These are phyloP conservation scores for Xylaria polymorpha DNA, from an alignment of 2,329 filamentous ascomycete species.

Conservation along the genomic window DNA sequence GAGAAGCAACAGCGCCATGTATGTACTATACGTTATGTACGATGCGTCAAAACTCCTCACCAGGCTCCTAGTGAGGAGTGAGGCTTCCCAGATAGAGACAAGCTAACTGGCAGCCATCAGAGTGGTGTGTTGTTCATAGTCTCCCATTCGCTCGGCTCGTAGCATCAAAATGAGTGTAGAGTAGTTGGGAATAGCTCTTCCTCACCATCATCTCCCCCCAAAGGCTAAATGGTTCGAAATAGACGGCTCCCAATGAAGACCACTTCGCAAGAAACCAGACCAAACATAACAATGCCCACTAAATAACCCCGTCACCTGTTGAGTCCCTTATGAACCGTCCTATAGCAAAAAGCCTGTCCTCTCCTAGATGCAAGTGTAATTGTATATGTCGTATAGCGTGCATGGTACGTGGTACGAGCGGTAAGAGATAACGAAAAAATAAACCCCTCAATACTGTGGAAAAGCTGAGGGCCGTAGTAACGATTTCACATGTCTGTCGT, in stretches of 20 bases:
- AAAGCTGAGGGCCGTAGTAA: conserved; percentile 18
- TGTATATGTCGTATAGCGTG: conserved; percentile 40
- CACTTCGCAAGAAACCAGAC: conserved; percentile 21
- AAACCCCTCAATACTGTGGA: conserved; percentile 24
- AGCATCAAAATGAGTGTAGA: conserved; percentile 34
- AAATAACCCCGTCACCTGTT: conserved; percentile 5
- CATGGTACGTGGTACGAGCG: conserved; percentile 17
- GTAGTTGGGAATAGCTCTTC: conserved; percentile 22
- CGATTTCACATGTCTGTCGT: conserved; percentile 32
- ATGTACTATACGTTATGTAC: conserved; percentile 32
- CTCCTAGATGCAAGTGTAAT: conserved; percentile 36
- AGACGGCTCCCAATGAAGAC: neutral
- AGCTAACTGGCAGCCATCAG: conserved; percentile 36
- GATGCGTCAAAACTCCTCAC: conserved; percentile 30
- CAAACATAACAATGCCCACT: conserved; percentile 13
- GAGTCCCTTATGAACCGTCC: conserved; percentile 16
- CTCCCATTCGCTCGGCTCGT: conserved; percentile 27
- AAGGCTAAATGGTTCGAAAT: conserved; percentile 8
- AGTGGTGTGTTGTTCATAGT: conserved; percentile 30
- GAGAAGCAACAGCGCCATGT: conserved; percentile 28
- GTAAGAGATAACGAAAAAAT: conserved; percentile 21
- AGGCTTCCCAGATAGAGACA: conserved; percentile 29
- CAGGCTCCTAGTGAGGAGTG: conserved; percentile 32
- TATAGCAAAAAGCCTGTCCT: conserved; percentile 20
- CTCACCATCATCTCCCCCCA: neutral